Evolutionary conservation across 306 rosid species (phyloP).

Genomic region (Oemleria cerasiformis): DNA sequence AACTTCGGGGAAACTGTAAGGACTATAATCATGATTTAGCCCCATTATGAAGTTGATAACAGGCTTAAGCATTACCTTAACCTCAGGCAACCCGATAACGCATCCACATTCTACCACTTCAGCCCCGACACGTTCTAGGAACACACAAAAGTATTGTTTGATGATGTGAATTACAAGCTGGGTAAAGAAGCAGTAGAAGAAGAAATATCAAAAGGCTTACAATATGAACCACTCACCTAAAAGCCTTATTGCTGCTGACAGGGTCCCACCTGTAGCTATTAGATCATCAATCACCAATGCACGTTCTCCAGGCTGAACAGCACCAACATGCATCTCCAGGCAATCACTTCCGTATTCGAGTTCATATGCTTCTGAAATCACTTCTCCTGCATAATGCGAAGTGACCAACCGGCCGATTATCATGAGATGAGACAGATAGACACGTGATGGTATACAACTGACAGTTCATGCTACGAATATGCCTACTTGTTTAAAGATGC

Average conservation of each 20-base stretch:
- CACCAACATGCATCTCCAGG: constrained; percentile 88
- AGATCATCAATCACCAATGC: constrained; percentile 84
- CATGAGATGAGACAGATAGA: not conserved
- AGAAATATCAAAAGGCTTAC: constrained; percentile 2
- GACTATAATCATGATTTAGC: not conserved
- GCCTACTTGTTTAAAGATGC: not conserved
- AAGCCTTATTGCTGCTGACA: constrained; percentile 83
- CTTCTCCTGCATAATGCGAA: constrained; percentile 52
- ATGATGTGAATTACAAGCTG: constrained; percentile 13
- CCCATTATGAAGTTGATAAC: not conserved
- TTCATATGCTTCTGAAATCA: constrained; percentile 71
- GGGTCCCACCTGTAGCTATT: constrained; percentile 96
- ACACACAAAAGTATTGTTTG: constrained; percentile 11
- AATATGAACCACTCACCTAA: constrained; percentile 47
- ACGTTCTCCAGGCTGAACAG: constrained; percentile 75
- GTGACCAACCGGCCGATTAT: not conserved
- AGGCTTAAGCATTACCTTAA: constrained; percentile 53
- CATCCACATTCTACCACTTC: constrained; percentile 97
- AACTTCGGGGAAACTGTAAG: not conserved
- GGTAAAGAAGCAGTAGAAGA: constrained; percentile 10
- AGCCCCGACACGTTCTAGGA: constrained; percentile 77
- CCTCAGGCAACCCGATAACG: constrained; percentile 88
- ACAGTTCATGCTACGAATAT: not conserved
- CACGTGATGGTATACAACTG: not conserved
- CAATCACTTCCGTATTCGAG: constrained; percentile 91